Percentiles rank a stretch among this genome's conserved stretches.
Evolutionary conservation across 75 land plant species (phyloP).

Genomic region (Adiantum capillusveneris): DNA sequence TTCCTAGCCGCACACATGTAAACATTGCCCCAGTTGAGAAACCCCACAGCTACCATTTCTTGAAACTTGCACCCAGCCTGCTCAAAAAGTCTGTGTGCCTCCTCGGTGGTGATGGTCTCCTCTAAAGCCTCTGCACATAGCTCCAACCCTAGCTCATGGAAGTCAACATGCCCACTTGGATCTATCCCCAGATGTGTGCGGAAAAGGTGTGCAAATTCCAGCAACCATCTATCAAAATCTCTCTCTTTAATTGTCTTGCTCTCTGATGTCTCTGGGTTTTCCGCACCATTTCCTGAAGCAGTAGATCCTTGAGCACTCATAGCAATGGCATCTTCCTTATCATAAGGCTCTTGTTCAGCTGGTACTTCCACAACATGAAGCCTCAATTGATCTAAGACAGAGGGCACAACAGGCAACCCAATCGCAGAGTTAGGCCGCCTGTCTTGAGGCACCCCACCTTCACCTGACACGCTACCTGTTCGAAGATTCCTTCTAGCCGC

Average conservation of each 20-base stretch:
- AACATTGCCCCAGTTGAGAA: constrained; percentile 87
- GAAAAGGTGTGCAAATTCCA: constrained; percentile 74
- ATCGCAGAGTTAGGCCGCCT: neutral
- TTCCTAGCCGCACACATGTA: constrained; percentile 90
- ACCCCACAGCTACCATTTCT: constrained; percentile 75
- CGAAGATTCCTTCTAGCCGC: neutral
- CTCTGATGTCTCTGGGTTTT: constrained; percentile 4
- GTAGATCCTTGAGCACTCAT: constrained; percentile 8
- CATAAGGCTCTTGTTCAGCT: constrained; percentile 65
- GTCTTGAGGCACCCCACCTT: constrained; percentile 3
- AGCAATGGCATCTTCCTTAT: constrained; percentile 41
- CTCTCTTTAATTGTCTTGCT: constrained; percentile 40
- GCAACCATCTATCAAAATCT: constrained; percentile 78
- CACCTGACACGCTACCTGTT: no score
- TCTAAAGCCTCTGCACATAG: constrained; percentile 75
- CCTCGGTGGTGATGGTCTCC: constrained; percentile 70
- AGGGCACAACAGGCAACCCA: neutral
- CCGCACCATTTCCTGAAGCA: constrained; percentile 11
- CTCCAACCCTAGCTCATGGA: constrained; percentile 83
- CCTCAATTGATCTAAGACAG: constrained; percentile 21
- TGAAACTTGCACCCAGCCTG: constrained; percentile 70
- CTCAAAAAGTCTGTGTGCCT: constrained; percentile 70
- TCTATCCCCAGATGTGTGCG: constrained; percentile 74
- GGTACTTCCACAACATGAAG: constrained; percentile 67
- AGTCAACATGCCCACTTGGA: constrained; percentile 72